Conservation (phyloP, 2,329 filamentous ascomycete species). For the Nakataea oryzae region DNA sequence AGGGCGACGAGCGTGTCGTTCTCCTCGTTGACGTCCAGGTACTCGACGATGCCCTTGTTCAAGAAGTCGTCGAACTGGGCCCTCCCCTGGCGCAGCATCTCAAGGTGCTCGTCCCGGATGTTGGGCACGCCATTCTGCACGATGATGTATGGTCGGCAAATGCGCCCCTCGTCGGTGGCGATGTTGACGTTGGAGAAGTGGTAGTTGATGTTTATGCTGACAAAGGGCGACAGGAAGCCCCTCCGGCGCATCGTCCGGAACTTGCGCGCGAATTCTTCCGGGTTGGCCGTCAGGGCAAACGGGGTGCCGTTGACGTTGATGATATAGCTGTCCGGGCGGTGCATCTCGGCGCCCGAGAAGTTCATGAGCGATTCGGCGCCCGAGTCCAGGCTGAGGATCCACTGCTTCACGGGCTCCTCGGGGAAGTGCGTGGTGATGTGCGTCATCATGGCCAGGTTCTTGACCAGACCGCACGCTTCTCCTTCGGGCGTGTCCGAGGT, state of each 20-base stretch:
- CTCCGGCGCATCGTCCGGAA: slow-evolving; percentile 83
- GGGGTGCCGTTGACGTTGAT: slow-evolving; percentile 96
- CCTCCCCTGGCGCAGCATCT: slow-evolving; percentile 70
- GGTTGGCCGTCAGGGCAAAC: slow-evolving; percentile 73
- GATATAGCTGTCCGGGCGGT: slow-evolving; percentile 72
- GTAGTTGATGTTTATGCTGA: slow-evolving; percentile 92
- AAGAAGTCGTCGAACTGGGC: slow-evolving; percentile 93
- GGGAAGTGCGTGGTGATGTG: slow-evolving; percentile 97
- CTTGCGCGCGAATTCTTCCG: slow-evolving; percentile 73
- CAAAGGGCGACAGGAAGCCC: slow-evolving; percentile 89
- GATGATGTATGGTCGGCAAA: slow-evolving; percentile 91
- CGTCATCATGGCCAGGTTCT: slow-evolving; percentile 97
- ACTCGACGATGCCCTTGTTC: slow-evolving; percentile 82
- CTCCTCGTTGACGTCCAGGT: slow-evolving; percentile 96
- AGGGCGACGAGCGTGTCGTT: slow-evolving; percentile 91
- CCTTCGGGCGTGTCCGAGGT: slow-evolving; percentile 96
- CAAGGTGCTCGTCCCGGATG: slow-evolving; percentile 68
- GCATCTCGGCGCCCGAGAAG: slow-evolving; percentile 71
- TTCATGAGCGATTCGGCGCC: slow-evolving; percentile 68
- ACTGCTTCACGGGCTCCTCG: slow-evolving; percentile 77
- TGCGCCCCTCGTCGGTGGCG: slow-evolving; percentile 91
- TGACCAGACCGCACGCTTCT: slow-evolving; percentile 94
- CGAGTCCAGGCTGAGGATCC: slow-evolving; percentile 78
- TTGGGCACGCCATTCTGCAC: slow-evolving; percentile 81
- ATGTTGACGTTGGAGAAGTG: slow-evolving; percentile 89